Percentiles rank a stretch among this genome's conserved stretches.
These are phyloP conservation scores for Henckelia pumila DNA, from an alignment of 257 asterid genomes.

Conservation along the genomic window DNA sequence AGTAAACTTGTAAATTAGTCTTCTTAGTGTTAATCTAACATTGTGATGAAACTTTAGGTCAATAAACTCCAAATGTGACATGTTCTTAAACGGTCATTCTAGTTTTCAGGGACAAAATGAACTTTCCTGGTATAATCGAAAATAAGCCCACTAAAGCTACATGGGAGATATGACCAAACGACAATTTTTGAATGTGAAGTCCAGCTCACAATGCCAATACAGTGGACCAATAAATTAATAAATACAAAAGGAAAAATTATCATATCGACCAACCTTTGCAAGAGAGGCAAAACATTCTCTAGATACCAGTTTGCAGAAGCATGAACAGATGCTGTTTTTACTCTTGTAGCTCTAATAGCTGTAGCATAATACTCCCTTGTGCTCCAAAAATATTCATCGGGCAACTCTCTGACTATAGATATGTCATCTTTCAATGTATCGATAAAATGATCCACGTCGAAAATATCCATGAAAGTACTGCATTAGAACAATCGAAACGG, in stretches of 20 bases:
- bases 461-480: slow-evolving; percentile 91
- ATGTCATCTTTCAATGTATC: slow-evolving; percentile 77
- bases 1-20: not conserved
- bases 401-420: slow-evolving; percentile 75
- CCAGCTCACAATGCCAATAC: slow-evolving; percentile 1
- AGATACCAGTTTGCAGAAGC: slow-evolving; percentile 96
- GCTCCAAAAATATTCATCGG: slow-evolving; percentile 92
- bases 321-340: slow-evolving; percentile 89
- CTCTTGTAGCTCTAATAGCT: slow-evolving; percentile 87
- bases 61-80: slow-evolving; percentile 6
- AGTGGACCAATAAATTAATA: not conserved
- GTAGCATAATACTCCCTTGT: slow-evolving; percentile 86
- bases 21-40: not conserved
- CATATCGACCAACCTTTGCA: slow-evolving; percentile 60
- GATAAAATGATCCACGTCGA: slow-evolving; percentile 94
- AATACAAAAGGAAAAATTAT: not conserved
- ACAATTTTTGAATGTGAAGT: not conserved
- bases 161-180: not conserved
- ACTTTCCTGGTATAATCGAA: not conserved
- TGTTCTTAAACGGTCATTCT: not conserved
- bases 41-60: not conserved
- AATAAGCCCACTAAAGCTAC: not conserved
- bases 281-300: slow-evolving; percentile 76
- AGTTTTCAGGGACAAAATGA: not conserved
- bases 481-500: slow-evolving; percentile 1